Evolutionary conservation across 2,329 filamentous ascomycete species (phyloP).

Genomic region (Xylariaceae sp.): DNA sequence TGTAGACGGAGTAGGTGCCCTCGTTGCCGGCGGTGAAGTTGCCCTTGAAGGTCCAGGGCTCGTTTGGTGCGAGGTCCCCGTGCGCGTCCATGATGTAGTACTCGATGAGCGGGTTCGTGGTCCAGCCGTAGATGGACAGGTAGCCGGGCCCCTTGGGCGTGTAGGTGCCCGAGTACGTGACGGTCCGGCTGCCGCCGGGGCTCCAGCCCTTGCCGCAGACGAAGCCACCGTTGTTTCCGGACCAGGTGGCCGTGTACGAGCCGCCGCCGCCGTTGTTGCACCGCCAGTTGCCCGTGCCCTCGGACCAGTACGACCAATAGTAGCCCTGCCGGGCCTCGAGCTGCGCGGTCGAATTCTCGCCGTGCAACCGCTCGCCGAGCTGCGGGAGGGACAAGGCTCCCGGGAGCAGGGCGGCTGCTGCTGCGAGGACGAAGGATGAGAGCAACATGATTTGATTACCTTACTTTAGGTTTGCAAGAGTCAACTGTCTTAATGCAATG

Average conservation of each 20-base stretch:
- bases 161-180: conserved; percentile 35
- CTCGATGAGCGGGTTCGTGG: conserved; percentile 36
- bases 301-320: conserved; percentile 27
- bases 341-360: conserved; percentile 16
- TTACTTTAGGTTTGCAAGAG: neutral
- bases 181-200: conserved; percentile 38
- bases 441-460: conserved; percentile 12
- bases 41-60: conserved; percentile 43
- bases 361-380: conserved; percentile 15
- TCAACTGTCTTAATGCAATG: neutral
- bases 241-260: conserved; percentile 40
- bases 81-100: conserved; percentile 54
- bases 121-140: conserved; percentile 53
- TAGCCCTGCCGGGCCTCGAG: conserved; percentile 24
- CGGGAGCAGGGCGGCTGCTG: conserved; percentile 21
- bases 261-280: conserved; percentile 39
- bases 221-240: conserved; percentile 45
- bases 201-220: conserved; percentile 57
- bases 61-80: conserved; percentile 43
- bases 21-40: conserved; percentile 44
- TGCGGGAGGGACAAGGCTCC: conserved; percentile 21
- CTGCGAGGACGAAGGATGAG: conserved; percentile 21
- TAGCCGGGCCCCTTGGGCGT: conserved; percentile 38
- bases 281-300: conserved; percentile 35
- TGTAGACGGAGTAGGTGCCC: conserved; percentile 47